Evolutionary conservation across 2,329 filamentous ascomycete genomes (phyloP), one percentile per base, ranked within the genome.

Genomic region (Orbilia oligospora): DNA sequence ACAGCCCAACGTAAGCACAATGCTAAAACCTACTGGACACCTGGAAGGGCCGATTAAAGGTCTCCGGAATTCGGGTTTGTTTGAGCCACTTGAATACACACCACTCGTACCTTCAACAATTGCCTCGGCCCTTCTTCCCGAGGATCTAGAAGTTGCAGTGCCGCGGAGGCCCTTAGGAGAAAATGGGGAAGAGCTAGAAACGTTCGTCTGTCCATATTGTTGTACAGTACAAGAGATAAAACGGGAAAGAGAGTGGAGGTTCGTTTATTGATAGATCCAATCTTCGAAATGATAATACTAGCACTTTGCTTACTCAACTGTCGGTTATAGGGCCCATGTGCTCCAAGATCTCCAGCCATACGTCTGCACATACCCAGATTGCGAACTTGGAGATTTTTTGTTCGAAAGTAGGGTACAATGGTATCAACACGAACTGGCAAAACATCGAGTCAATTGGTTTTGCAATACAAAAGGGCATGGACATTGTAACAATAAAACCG

Each of bases 271-370:
- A 46, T 41, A 41, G 2, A 46, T 20, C 44, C 5, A n/a, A n/a
- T n/a, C n/a, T n/a, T 20, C 16, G 3, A 30, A 30, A 30, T 30
- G 3, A 3, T 30, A 30, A 30, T 30, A 30, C 27, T 20, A 16
- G 8, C 9, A 20, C 10, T 3, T 4, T 12, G 12, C n/a, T 44
- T 44, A n/a, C n/a, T 14, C n/a, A 24, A 49, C 5, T 41, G 20
- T n/a, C n/a, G 33, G 4, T 30, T 58, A 41, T 18, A 82, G 83
- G 36, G 81, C 80, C 41, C 83, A 85, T 72, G 82, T 84, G 2
- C 83, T 83, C n/a, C 77, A 79, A 12, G 84, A 85, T 58, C 79
- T 85, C 1, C 83, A 81, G 76, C 81, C 84, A 18, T 85, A 84
- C 53, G 81, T 84, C 0, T 85, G 84, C 79, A 85, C 84, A 10